Conservation (phyloP, 2,329 filamentous ascomycete genomes). For the Pseudocercospora eumusae region DNA sequence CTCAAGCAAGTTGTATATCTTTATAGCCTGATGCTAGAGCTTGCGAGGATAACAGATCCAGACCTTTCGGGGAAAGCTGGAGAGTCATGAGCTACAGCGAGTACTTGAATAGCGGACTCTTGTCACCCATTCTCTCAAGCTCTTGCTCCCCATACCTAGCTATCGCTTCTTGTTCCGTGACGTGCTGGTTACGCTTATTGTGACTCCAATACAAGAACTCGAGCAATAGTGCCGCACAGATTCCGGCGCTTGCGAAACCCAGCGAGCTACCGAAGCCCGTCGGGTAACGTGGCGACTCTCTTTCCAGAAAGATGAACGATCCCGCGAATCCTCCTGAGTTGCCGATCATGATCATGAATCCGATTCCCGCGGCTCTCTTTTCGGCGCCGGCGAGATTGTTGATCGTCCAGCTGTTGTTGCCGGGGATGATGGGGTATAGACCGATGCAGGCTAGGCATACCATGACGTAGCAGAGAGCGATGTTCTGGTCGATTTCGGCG, state of each 20-base stretch:
- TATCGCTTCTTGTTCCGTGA: conserved; percentile 41
- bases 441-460: conserved; percentile 36
- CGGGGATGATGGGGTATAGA: conserved; percentile 37
- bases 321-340: conserved; percentile 29
- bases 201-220: conserved; percentile 39
- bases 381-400: conserved; percentile 40
- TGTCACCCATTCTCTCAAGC: conserved; percentile 43
- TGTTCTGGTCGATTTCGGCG: conserved; percentile 19
- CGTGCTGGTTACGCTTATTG: conserved; percentile 40
- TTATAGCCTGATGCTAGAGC: conserved; percentile 22
- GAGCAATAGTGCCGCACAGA: conserved; percentile 32
- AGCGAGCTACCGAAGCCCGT: conserved; percentile 43
- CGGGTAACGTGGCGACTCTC: conserved; percentile 42
- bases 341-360: conserved; percentile 44
- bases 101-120: conserved; percentile 45
- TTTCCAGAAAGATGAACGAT: conserved; percentile 40
- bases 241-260: conserved; percentile 32
- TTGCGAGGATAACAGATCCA: conserved; percentile 18
- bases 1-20: conserved; percentile 22
- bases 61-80: conserved; percentile 5
- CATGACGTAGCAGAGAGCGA: conserved; percentile 33
- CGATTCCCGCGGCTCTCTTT: conserved; percentile 45
- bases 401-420: conserved; percentile 36
- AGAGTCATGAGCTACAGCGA: conserved; percentile 24
- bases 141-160: conserved; percentile 42